phyloP scores from a whole-genome alignment of 345 rosid species.

The Firmiana major region DNA sequence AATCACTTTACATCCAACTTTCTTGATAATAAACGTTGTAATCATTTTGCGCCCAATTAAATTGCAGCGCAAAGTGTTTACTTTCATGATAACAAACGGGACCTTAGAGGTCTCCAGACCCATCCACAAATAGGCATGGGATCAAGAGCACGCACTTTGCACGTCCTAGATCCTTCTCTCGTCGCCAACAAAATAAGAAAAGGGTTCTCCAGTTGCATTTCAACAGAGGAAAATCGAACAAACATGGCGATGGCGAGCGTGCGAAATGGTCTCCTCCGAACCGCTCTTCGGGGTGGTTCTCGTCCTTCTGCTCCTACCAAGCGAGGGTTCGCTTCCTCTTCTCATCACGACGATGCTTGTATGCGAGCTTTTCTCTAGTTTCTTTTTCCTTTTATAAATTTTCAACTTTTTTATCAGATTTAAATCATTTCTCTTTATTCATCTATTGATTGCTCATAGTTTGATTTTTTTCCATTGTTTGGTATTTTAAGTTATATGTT shows the following conservation, averaged over 20 bases:
- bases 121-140: too few species aligned
- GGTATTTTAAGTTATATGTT: not conserved
- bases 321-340: conserved; percentile 63
- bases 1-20: too few species aligned
- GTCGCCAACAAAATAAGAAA: not conserved
- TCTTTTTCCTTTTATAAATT: not conserved
- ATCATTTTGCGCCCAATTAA: too few species aligned
- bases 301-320: conserved; percentile 51
- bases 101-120: too few species aligned
- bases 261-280: conserved; percentile 69
- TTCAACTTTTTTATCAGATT: conserved; percentile 10
- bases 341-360: conserved; percentile 74
- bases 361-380: not conserved
- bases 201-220: conserved; percentile 3
- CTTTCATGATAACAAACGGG: too few species aligned
- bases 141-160: not conserved
- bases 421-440: not conserved
- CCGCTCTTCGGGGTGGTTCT: conserved; percentile 51
- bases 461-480: not conserved
- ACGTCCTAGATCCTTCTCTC: not conserved
- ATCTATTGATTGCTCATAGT: not conserved
- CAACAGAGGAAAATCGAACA: conserved; percentile 1
- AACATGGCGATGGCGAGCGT: conserved; percentile 67
- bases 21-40: too few species aligned
- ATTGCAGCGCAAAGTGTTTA: too few species aligned